These are phyloP conservation scores for Scutellaria barbata DNA, from an alignment of 257 asterid genomes.

Conservation along the genomic window DNA sequence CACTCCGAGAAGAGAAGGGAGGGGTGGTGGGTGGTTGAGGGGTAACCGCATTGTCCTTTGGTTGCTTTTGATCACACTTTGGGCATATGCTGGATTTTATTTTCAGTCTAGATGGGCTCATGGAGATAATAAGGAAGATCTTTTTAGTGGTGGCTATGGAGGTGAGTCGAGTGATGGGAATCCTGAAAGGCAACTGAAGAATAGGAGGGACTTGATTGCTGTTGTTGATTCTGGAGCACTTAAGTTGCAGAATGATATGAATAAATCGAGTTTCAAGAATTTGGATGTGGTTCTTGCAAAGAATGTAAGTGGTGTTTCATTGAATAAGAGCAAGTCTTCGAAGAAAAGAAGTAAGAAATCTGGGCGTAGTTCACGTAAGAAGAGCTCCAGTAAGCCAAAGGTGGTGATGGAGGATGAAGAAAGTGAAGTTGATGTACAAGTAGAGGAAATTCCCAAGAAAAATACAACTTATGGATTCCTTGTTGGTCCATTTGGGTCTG, in stretches of 20 bases:
- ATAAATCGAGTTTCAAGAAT: conserved; percentile 42
- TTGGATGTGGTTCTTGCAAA: conserved; percentile 47
- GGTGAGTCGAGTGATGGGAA: conserved; percentile 52
- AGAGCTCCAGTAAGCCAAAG: conserved; percentile 51
- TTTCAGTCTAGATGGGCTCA: conserved; percentile 98
- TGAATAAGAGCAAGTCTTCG: conserved; percentile 38
- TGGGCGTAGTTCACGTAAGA: conserved; percentile 59
- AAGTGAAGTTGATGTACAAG: conserved; percentile 51
- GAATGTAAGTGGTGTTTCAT: conserved; percentile 43
- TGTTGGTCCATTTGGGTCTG: conserved; percentile 90
- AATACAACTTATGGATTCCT: conserved; percentile 81
- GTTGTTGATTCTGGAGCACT: conserved; percentile 48
- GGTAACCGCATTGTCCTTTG: conserved; percentile 84
- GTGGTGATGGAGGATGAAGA: conserved; percentile 45
- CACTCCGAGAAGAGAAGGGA: conserved; percentile 69
- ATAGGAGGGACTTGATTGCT: conserved; percentile 56
- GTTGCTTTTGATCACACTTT: conserved; percentile 94
- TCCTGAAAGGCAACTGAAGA: conserved; percentile 39
- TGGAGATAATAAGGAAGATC: conserved; percentile 91
- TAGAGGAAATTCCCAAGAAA: conserved; percentile 73
- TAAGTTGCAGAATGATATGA: conserved; percentile 33
- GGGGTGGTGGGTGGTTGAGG: conserved; percentile 57
- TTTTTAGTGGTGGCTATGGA: conserved; percentile 86
- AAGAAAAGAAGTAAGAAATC: conserved; percentile 63
- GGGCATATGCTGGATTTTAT: conserved; percentile 95